phyloP scores from a whole-genome alignment of 129 eudicot species.

The Arctium lappa region DNA sequence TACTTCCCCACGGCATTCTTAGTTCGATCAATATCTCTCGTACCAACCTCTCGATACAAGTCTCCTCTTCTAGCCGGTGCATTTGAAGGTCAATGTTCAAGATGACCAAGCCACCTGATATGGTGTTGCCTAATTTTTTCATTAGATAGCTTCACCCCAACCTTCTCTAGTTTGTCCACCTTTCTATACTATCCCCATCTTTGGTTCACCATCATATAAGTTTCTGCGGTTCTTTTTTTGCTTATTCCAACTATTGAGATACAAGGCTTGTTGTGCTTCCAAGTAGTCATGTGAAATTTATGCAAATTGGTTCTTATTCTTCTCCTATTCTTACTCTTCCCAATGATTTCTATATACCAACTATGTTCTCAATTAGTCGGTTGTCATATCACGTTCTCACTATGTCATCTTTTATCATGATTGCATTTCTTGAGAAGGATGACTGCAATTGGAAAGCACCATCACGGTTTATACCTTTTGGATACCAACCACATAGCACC shows the following conservation, averaged over 20 bases:
- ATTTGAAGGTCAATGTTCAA: neutral
- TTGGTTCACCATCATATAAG: neutral
- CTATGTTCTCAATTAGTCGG: neutral
- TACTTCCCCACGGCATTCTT: neutral
- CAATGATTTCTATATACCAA: neutral
- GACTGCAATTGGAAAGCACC: neutral
- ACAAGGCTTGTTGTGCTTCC: neutral
- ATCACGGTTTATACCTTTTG: neutral
- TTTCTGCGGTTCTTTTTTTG: neutral
- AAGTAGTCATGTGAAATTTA: neutral
- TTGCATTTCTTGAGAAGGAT: neutral
- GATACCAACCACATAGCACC: neutral
- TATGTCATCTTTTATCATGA: neutral
- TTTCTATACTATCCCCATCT: neutral
- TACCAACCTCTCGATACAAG: neutral
- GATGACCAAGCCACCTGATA: neutral
- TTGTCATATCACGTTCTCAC: neutral
- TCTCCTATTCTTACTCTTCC: neutral
- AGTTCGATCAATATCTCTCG: neutral
- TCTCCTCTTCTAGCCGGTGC: neutral
- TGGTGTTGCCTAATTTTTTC: neutral
- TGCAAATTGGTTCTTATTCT: neutral
- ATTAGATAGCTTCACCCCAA: neutral
- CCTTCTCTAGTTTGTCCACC: neutral
- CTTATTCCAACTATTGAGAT: neutral